Conservation (phyloP, 148 eudicot species). For the Rhododendron kiyosumense region DNA sequence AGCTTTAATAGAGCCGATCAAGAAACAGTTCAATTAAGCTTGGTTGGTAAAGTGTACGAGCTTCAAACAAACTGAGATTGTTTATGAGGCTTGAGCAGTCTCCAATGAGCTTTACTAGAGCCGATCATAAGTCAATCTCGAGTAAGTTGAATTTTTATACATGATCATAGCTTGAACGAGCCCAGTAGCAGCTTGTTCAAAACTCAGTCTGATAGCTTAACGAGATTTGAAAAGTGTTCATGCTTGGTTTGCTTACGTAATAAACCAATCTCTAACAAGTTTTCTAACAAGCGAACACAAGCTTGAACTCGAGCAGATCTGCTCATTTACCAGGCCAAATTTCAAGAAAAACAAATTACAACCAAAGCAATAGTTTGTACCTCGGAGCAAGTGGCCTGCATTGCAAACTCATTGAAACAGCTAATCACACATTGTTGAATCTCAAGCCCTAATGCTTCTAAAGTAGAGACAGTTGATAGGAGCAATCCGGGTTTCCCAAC, state of each 20-base stretch:
- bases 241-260: neutral
- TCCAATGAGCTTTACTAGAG: neutral
- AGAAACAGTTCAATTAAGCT: neutral
- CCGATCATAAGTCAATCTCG: neutral
- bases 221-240: neutral
- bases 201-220: neutral
- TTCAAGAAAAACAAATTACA: neutral
- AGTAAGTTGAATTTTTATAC: neutral
- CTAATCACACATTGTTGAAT: slow-evolving; percentile 46
- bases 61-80: neutral
- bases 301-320: neutral
- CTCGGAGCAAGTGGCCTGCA: slow-evolving; percentile 48
- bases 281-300: neutral
- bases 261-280: too few species aligned
- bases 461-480: slow-evolving; percentile 32
- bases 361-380: slow-evolving; percentile 11
- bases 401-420: slow-evolving; percentile 40
- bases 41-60: neutral
- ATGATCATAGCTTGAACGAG: neutral
- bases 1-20: neutral
- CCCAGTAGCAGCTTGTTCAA: neutral
- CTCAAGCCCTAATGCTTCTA: slow-evolving; percentile 40
- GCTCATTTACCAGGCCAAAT: neutral
- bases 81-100: neutral
- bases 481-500: slow-evolving; percentile 40